Percentiles rank a stretch among this genome's conserved stretches.
These are phyloP conservation scores for Yamadazyma akitaensis DNA, from an alignment of 805 yeast genomes.

Conservation along the genomic window DNA sequence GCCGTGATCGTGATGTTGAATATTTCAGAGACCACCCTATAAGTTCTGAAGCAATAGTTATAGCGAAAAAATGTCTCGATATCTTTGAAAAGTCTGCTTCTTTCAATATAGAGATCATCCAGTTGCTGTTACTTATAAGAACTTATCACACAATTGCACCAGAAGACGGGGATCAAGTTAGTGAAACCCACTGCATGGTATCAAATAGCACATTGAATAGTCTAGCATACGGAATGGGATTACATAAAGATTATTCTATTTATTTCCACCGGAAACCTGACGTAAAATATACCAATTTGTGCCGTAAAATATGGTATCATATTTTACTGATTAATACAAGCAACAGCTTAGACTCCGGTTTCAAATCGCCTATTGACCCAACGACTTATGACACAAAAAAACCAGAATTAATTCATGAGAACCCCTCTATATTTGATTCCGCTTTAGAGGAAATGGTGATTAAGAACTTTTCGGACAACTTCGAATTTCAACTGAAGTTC, in stretches of 20 bases:
- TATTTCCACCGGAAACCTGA: not conserved
- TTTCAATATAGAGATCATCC: slow-evolving; percentile 49
- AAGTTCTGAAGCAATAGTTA: slow-evolving; percentile 20
- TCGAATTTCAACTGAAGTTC: too few species aligned
- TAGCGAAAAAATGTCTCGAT: slow-evolving; percentile 35
- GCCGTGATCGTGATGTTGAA: slow-evolving; percentile 15
- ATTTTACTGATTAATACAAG: not conserved
- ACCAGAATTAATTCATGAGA: not conserved
- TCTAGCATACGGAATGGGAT: slow-evolving; percentile 1
- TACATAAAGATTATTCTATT: not conserved
- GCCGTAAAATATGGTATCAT: slow-evolving; percentile 1
- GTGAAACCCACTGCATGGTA: slow-evolving; percentile 51
- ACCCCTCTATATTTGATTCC: not conserved
- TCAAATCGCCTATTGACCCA: not conserved
- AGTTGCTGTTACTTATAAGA: slow-evolving; percentile 50
- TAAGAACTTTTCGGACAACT: not conserved
- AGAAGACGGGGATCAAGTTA: slow-evolving; percentile 55
- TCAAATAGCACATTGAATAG: slow-evolving; percentile 48
- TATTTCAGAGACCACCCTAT: slow-evolving; percentile 29
- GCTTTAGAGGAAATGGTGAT: not conserved
- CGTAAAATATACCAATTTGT: not conserved
- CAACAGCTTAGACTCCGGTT: not conserved
- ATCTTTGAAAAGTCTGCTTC: slow-evolving; percentile 29
- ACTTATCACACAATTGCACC: slow-evolving; percentile 48
- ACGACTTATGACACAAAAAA: not conserved